These are phyloP conservation scores for Tolypocladium tundrense DNA, from an alignment of 2,329 filamentous ascomycete genomes.

Conservation along the genomic window DNA sequence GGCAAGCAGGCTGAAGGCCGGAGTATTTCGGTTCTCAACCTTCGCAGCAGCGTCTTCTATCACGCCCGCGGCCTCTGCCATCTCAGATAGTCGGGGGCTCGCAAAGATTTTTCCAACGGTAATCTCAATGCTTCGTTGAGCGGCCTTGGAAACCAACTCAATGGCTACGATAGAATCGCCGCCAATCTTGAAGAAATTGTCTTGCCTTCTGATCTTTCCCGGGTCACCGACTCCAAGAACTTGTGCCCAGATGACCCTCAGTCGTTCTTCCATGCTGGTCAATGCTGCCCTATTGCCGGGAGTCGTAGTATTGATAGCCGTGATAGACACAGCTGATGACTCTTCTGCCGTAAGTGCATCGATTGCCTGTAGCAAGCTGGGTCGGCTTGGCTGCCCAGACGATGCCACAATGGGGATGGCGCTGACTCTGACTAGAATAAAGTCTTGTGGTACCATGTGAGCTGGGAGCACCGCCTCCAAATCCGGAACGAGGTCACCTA, in stretches of 20 bases:
- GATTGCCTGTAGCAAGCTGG: background rate
- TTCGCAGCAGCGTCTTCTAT: background rate
- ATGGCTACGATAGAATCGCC: background rate
- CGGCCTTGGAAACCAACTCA: background rate
- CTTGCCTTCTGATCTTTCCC: background rate
- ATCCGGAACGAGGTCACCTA: background rate
- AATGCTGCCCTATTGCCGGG: background rate
- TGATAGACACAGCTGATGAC: background rate
- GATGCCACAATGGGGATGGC: background rate
- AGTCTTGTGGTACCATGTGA: background rate
- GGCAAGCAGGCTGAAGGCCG: background rate
- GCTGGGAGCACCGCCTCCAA: background rate
- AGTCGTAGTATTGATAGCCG: background rate
- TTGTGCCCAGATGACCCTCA: background rate
- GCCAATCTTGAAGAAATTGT: constrained; percentile 1
- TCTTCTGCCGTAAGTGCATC: background rate
- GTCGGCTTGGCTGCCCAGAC: background rate
- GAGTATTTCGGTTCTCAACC: background rate
- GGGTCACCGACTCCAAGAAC: background rate
- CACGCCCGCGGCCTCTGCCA: background rate
- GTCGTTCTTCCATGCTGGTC: background rate
- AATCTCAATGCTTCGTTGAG: background rate
- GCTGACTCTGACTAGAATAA: background rate
- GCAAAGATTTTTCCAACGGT: background rate
- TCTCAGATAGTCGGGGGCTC: background rate